phyloP scores from a whole-genome alignment of 1,284 basidiomycete species.

The Clitocybe nebularis region DNA sequence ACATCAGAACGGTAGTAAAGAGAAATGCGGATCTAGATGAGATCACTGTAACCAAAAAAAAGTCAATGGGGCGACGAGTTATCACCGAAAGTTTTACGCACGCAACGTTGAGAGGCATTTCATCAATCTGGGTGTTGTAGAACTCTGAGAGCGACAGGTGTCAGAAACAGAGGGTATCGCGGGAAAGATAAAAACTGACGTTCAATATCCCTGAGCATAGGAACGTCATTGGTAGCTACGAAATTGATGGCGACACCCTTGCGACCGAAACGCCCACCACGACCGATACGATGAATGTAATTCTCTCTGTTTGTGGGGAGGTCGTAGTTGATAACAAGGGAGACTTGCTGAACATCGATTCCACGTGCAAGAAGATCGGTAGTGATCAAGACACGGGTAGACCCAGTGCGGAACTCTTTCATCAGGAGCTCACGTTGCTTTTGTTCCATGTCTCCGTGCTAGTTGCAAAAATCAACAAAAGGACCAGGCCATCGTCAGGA shows the following conservation, averaged over 20 bases:
- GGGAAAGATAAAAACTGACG: conserved; percentile 30
- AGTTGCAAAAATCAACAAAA: conserved; percentile 4
- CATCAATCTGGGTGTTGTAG: conserved; percentile 87
- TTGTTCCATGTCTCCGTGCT: conserved; percentile 89
- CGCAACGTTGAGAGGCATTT: conserved; percentile 93
- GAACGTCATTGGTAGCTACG: conserved; percentile 83
- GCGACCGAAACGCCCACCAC: conserved; percentile 87
- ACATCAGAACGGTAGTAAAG: neutral
- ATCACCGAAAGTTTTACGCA: conserved; percentile 16
- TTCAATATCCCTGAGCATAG: conserved; percentile 90
- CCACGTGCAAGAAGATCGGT: conserved; percentile 69
- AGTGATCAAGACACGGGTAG: conserved; percentile 84
- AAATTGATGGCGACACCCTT: conserved; percentile 68
- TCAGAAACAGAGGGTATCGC: neutral
- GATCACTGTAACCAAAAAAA: conserved; percentile 32
- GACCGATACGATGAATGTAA: conserved; percentile 90
- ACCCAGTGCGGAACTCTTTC: conserved; percentile 90
- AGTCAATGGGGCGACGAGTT: neutral
- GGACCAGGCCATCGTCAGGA: neutral
- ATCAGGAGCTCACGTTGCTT: conserved; percentile 84
- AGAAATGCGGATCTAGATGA: conserved; percentile 27
- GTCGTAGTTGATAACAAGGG: conserved; percentile 86
- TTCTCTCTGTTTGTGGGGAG: conserved; percentile 79
- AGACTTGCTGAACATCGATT: conserved; percentile 90
- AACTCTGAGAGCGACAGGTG: conserved; percentile 43